Percentiles rank a stretch among this genome's conserved stretches.
Evolutionary conservation across 2,329 filamentous ascomycete species (phyloP).

Genomic region (Daldinia sp.): DNA sequence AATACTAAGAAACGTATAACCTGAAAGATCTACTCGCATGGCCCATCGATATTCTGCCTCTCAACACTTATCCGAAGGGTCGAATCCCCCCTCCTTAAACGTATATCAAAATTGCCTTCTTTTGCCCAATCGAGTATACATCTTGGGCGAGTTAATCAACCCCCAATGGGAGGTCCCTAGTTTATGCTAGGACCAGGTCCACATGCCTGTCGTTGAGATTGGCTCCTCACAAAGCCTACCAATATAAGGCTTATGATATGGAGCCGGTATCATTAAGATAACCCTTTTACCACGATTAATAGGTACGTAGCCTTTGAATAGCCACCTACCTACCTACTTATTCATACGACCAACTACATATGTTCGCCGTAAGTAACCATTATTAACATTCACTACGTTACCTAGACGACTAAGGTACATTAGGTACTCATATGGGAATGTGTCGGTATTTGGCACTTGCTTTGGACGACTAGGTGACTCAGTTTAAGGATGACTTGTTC

Average conservation of each 20-base stretch:
- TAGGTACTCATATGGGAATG: too few species aligned
- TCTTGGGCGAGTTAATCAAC: not conserved
- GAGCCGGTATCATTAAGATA: not conserved
- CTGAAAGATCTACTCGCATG: not conserved
- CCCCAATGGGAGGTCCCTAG: not conserved
- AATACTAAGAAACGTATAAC: slow-evolving; percentile 20
- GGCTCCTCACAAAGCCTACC: not conserved
- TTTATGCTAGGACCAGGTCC: not conserved
- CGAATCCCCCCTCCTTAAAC: not conserved
- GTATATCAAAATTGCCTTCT: not conserved
- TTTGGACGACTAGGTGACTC: not conserved
- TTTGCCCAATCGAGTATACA: not conserved
- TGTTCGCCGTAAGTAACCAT: not conserved
- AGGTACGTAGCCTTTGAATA: too few species aligned
- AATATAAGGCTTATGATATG: not conserved
- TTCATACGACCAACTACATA: too few species aligned
- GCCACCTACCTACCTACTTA: too few species aligned
- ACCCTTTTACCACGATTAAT: too few species aligned
- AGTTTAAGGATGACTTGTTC: too few species aligned
- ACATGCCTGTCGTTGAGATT: not conserved
- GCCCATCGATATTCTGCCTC: not conserved
- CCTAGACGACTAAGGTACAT: too few species aligned
- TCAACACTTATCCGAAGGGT: not conserved
- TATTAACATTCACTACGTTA: not conserved
- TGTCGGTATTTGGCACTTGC: not conserved